Evolutionary conservation across 2,329 filamentous ascomycete genomes (phyloP).

Genomic region (Emmonsiellopsis sp.): DNA sequence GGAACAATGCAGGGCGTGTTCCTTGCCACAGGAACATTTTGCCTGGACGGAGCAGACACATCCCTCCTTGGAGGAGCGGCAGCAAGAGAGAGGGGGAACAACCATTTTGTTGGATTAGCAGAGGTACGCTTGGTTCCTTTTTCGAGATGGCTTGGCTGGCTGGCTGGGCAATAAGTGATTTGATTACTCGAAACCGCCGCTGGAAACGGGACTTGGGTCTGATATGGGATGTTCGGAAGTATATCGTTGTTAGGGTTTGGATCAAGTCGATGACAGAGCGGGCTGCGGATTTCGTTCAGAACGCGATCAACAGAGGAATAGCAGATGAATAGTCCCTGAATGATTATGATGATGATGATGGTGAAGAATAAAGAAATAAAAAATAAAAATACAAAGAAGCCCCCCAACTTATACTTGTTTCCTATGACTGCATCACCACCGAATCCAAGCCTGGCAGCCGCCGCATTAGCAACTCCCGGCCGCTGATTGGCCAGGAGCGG

Average conservation of each 20-base stretch:
- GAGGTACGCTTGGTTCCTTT: background rate
- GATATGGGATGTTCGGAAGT: too few species aligned
- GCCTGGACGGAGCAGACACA: slow-evolving; percentile 52
- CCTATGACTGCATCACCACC: too few species aligned
- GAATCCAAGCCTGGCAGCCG: background rate
- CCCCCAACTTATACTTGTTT: too few species aligned
- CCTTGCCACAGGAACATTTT: slow-evolving; percentile 80
- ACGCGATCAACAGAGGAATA: too few species aligned
- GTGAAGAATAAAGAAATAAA: too few species aligned
- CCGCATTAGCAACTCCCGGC: background rate
- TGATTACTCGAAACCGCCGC: background rate
- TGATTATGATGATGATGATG: too few species aligned
- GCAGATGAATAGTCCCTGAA: too few species aligned
- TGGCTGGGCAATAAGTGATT: background rate
- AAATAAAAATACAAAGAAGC: too few species aligned
- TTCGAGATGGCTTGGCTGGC: background rate
- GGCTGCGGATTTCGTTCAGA: too few species aligned
- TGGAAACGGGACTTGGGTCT: background rate
- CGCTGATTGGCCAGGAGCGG: background rate
- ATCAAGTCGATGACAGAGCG: too few species aligned
- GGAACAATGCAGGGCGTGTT: slow-evolving; percentile 75
- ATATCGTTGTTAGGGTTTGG: too few species aligned
- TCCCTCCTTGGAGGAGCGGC: slow-evolving; percentile 45
- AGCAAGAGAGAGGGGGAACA: slow-evolving; percentile 45
- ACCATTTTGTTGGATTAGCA: slow-evolving; percentile 27